These are phyloP conservation scores for Sugiyamaella sp. DNA, from an alignment of 1,139 yeast genomes.

Conservation along the genomic window DNA sequence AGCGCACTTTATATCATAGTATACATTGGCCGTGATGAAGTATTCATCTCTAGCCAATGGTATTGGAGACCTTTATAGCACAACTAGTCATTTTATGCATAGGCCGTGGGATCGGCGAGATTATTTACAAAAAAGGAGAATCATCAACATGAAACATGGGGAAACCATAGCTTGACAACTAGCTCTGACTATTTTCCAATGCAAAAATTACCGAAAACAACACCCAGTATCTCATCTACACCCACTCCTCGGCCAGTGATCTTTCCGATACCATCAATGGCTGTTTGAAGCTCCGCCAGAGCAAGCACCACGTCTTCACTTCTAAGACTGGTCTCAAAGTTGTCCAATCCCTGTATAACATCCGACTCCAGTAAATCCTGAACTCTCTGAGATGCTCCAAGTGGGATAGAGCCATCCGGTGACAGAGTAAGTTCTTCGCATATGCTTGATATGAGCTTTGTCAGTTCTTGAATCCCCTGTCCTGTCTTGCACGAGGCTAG, in stretches of 20 bases:
- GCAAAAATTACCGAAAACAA: constrained; percentile 88
- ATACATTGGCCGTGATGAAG: no score
- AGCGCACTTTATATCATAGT: no score
- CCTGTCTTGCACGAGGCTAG: constrained; percentile 66
- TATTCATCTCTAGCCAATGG: no score
- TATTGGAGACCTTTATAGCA: no score
- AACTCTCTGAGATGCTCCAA: constrained; percentile 72
- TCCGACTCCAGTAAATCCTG: constrained; percentile 73
- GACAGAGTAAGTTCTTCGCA: constrained; percentile 50
- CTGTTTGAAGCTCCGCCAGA: constrained; percentile 69
- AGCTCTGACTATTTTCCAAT: constrained; percentile 70
- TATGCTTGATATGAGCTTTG: constrained; percentile 43
- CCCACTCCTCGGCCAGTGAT: constrained; percentile 91
- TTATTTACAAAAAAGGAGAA: not conserved
- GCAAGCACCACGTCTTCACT: constrained; percentile 81
- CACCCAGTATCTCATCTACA: constrained; percentile 87
- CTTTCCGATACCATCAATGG: constrained; percentile 87
- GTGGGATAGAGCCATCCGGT: constrained; percentile 24
- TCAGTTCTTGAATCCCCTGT: constrained; percentile 57
- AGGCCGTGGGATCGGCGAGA: no score
- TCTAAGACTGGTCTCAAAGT: constrained; percentile 47
- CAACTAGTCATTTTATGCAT: no score
- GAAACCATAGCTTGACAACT: not conserved
- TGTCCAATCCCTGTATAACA: constrained; percentile 70
- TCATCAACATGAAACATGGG: not conserved